Conservation (phyloP, 495 filamentous ascomycete genomes). For the Penicillium paxilli region DNA sequence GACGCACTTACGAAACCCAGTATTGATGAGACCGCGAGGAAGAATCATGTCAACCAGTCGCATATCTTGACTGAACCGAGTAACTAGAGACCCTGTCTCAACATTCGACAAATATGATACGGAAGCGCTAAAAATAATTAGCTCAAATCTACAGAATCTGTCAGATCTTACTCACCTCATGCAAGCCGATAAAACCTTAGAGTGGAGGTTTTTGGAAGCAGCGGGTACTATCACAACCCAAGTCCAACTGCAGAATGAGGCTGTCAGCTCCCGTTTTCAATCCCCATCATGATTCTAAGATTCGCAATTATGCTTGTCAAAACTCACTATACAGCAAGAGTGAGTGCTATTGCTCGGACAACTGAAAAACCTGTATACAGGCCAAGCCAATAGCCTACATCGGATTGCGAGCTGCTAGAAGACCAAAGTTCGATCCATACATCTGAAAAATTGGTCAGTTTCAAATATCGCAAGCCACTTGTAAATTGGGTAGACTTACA, state of each 20-base stretch:
- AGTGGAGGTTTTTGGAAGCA: constrained; percentile 19
- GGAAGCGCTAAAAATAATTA: constrained; percentile 16
- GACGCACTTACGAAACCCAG: constrained; percentile 9
- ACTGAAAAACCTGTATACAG: constrained; percentile 21
- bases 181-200: constrained; percentile 9
- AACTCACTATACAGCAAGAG: constrained; percentile 16
- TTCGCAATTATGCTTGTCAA: too few species aligned
- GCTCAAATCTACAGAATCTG: neutral
- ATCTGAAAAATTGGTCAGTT: constrained; percentile 8
- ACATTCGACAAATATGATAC: constrained; percentile 40
- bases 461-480: neutral
- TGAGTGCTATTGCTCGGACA: constrained; percentile 10
- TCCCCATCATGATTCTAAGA: too few species aligned
- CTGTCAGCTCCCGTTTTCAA: too few species aligned
- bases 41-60: constrained; percentile 39
- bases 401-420: constrained; percentile 8
- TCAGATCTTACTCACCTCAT: constrained; percentile 15
- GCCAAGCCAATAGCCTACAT: constrained; percentile 24
- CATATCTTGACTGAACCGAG: constrained; percentile 50
- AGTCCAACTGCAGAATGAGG: constrained; percentile 8
- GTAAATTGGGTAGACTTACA: constrained; percentile 1
- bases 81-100: constrained; percentile 42
- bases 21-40: constrained; percentile 21
- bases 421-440: constrained; percentile 21
- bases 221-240: constrained; percentile 25